Conservation (phyloP, 2,329 filamentous ascomycete genomes). For the Diaporthe citrichinensis region DNA sequence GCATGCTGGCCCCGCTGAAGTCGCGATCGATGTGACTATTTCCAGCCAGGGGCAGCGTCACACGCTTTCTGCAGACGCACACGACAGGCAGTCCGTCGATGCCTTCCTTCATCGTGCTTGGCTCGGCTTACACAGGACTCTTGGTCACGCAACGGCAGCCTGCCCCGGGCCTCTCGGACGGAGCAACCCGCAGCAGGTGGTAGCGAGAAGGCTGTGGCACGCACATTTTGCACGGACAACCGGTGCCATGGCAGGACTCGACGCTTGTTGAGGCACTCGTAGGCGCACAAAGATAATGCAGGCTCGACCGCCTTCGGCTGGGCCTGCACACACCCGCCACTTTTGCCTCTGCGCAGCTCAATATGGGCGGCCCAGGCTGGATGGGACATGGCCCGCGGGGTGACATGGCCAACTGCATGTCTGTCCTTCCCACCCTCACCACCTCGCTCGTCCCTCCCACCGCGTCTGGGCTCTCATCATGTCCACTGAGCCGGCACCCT, state of each 20-base stretch:
- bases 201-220: conserved; percentile 5
- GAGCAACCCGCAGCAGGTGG: conserved; percentile 9
- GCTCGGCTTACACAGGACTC: neutral
- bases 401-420: conserved; percentile 16
- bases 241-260: neutral
- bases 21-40: neutral
- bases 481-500: conserved; percentile 25
- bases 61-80: neutral
- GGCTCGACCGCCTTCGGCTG: conserved; percentile 13
- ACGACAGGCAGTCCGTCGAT: neutral
- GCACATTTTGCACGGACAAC: conserved; percentile 3
- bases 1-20: neutral
- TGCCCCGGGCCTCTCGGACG: neutral
- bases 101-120: neutral
- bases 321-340: conserved; percentile 8
- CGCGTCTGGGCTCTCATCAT: conserved; percentile 21
- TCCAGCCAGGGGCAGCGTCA: conserved; percentile 8
- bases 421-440: conserved; percentile 23
- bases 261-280: neutral
- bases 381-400: neutral
- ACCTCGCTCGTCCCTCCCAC: conserved; percentile 15
- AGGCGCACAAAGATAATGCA: conserved; percentile 21
- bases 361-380: neutral
- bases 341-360: conserved; percentile 6
- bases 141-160: neutral